Percentiles rank a stretch among this genome's conserved stretches.
phyloP scores from a whole-genome alignment of 1,139 yeast genomes.

The Diutina scorzettiae region DNA sequence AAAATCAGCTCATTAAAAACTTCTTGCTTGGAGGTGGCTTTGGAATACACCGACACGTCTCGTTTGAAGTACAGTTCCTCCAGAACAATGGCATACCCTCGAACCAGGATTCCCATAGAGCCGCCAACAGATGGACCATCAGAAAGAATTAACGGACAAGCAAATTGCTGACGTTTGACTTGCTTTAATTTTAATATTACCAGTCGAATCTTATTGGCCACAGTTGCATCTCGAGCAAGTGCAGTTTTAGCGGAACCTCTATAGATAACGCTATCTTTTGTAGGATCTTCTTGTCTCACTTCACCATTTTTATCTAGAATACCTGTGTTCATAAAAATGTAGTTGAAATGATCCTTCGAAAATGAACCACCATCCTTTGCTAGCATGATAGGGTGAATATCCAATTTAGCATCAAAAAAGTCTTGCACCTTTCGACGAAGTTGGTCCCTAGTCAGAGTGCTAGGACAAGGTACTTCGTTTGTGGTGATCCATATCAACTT shows the following conservation, averaged over 20 bases:
- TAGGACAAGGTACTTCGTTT: slow-evolving; percentile 25
- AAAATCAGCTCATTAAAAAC: slow-evolving; percentile 37
- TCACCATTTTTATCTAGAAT: slow-evolving; percentile 14
- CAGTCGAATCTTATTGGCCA: slow-evolving; percentile 33
- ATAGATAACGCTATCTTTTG: neutral
- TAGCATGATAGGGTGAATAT: slow-evolving; percentile 56
- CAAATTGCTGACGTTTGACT: slow-evolving; percentile 49
- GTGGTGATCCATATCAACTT: slow-evolving; percentile 33
- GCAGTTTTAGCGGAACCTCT: slow-evolving; percentile 1
- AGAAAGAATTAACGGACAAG: slow-evolving; percentile 39
- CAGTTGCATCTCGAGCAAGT: slow-evolving; percentile 19
- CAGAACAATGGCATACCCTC: slow-evolving; percentile 56
- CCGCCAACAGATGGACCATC: slow-evolving; percentile 28
- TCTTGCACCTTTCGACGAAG: slow-evolving; percentile 54
- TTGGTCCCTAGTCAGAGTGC: slow-evolving; percentile 19
- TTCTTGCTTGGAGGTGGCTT: slow-evolving; percentile 37
- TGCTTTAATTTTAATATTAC: slow-evolving; percentile 46
- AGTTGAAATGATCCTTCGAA: slow-evolving; percentile 43
- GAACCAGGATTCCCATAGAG: slow-evolving; percentile 47
- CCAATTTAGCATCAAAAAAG: slow-evolving; percentile 37
- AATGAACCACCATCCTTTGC: slow-evolving; percentile 18
- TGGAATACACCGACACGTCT: slow-evolving; percentile 31
- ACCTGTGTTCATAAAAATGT: slow-evolving; percentile 36
- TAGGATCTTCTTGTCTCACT: slow-evolving; percentile 9
- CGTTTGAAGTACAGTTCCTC: slow-evolving; percentile 35